Conservation (phyloP, 2,329 filamentous ascomycete species). For the Neonectria hederae region DNA sequence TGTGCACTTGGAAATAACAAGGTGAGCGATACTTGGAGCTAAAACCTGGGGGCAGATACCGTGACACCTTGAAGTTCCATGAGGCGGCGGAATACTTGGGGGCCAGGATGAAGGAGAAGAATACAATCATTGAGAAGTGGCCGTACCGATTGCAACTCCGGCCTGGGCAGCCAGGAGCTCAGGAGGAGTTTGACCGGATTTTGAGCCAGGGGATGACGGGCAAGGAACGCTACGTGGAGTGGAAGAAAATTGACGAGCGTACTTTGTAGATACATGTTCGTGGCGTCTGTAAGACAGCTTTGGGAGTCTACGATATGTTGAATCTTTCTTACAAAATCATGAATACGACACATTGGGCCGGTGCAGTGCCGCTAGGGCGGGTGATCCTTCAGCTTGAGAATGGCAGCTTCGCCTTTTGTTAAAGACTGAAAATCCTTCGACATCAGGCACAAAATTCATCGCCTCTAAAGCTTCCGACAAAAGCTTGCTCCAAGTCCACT, state of each 20-base stretch:
- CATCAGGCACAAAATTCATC: no score
- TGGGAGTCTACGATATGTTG: no score
- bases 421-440: no score
- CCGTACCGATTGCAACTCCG: constrained; percentile 3
- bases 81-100: not conserved
- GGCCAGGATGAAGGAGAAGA: constrained; percentile 3
- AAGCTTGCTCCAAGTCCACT: no score
- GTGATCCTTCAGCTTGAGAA: no score
- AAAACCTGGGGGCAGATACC: not conserved
- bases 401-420: no score
- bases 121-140: constrained; percentile 26
- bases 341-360: no score
- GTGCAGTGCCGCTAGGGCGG: no score
- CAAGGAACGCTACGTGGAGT: constrained; percentile 21
- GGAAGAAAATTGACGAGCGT: not conserved
- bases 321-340: no score
- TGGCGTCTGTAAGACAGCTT: no score
- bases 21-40: not conserved
- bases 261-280: no score
- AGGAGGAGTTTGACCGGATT: constrained; percentile 5
- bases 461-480: no score
- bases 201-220: not conserved
- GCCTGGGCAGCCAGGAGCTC: not conserved
- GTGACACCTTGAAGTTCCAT: not conserved
- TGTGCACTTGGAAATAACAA: not conserved